Evolutionary conservation across 768 basidiomycete genomes (phyloP).

Genomic region (Pleurotus salmoneostramineus): DNA sequence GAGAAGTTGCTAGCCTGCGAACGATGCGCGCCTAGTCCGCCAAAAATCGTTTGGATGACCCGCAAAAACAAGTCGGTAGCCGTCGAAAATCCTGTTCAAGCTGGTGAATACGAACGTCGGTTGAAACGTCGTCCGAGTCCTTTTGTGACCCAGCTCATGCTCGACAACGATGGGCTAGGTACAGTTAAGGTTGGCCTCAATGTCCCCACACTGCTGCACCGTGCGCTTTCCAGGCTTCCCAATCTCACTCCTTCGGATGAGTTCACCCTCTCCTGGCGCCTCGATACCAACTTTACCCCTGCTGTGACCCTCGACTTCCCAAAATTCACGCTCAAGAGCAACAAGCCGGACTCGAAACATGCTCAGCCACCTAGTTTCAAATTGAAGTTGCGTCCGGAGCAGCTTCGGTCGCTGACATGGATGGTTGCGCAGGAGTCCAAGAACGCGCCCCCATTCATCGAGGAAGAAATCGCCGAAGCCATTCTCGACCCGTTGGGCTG

Average conservation of each 20-base stretch:
- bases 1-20: constrained; percentile 56
- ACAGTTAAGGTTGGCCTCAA: constrained; percentile 85
- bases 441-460: constrained; percentile 70
- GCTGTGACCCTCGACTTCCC: constrained; percentile 53
- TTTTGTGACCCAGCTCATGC: constrained; percentile 80
- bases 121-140: constrained; percentile 84
- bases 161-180: constrained; percentile 60
- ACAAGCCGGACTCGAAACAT: constrained; percentile 68
- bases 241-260: constrained; percentile 42
- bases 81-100: constrained; percentile 81
- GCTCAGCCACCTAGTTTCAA: constrained; percentile 78
- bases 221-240: constrained; percentile 79
- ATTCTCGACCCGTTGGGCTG: constrained; percentile 83
- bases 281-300: constrained; percentile 76
- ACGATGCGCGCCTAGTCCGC: constrained; percentile 78
- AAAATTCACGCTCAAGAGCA: constrained; percentile 71
- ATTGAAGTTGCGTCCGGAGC: constrained; percentile 73
- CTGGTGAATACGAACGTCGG: constrained; percentile 84
- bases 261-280: constrained; percentile 67
- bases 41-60: constrained; percentile 72
- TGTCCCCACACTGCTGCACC: constrained; percentile 81
- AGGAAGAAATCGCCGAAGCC: constrained; percentile 94
- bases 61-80: constrained; percentile 58
- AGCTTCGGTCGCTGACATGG: constrained; percentile 88
- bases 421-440: constrained; percentile 79